Base-by-base conservation (phyloP, 495 filamentous ascomycete species). In the Lasiosphaeriaceae sp. region DNA sequence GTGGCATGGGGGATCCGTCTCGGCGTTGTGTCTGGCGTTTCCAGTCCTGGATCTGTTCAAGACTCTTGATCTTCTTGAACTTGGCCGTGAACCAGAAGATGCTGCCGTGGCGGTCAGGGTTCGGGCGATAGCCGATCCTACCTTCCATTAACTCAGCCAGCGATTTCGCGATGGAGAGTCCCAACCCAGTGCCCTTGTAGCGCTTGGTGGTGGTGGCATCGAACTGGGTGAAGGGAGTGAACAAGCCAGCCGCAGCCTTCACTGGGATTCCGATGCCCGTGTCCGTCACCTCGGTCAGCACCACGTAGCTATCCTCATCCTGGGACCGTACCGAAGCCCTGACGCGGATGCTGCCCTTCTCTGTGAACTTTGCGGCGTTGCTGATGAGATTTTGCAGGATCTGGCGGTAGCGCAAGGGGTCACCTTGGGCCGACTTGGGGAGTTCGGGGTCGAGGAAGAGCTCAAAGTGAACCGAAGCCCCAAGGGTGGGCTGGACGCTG, bases 191-290 rank as follows among this genome's bases (percentile, higher is more conserved):
- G 7, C 90, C 90, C 52, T 87, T 87, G 66, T 85, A 90, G 45
- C 86, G 88, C 61, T 90, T 91, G 58, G 83, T 90, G 21, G 90
- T 75, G 1, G 87, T 82, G 8, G 86, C 63, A 62, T 94, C 89
- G 2, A 88, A 88, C 71, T 94, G 90, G 5, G 86, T 84, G 58
- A 94, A 94, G 0, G 89, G 90, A 51, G 89, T 87, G 70, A 92
- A 94, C 14, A 94, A 82, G 47, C 78, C 78, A 39, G 83, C 72
- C 11, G 86, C 82, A 2, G 85, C 74, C 43, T 77, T 57, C 7
- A 81, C 74, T 0, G 86, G 80, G 49, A 94, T 85, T 17, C 90
- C 90, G 8, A 88, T 89, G 9, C 90, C 90, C 11, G 86, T 90
- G 62, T 94, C 90, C 59, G 82, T 76, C 14, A 94, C 84, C 61